A percentile compares a stretch with the other conserved stretches of the same genome.
Evolutionary conservation across 495 filamentous ascomycete species (phyloP).

Genomic region (Recurvomyces mirabilis): DNA sequence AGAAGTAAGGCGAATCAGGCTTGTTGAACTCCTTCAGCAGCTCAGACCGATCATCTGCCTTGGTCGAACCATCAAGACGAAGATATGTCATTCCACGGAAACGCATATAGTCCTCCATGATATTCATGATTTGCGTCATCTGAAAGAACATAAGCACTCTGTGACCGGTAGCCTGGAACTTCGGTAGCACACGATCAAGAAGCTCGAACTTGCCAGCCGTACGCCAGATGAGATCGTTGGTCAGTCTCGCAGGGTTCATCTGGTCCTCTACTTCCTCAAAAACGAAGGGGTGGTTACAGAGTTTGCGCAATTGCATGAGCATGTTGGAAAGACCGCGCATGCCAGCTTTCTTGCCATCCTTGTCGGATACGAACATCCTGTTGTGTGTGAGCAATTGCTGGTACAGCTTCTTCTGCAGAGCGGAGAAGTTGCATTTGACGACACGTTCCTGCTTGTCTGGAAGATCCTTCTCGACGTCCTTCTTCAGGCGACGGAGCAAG

Average conservation of each 20-base stretch:
- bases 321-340: conserved; percentile 97
- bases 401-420: conserved; percentile 84
- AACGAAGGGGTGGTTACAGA: conserved; percentile 98
- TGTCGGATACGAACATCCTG: conserved; percentile 85
- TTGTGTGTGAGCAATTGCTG: conserved; percentile 93
- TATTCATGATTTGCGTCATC: conserved; percentile 99
- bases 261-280: conserved; percentile 96
- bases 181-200: conserved; percentile 81
- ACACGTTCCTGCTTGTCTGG: conserved; percentile 98
- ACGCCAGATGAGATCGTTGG: conserved; percentile 90
- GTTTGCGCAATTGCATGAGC: conserved; percentile 98
- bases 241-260: conserved; percentile 79
- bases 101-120: conserved; percentile 97
- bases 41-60: conserved; percentile 92
- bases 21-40: conserved; percentile 82
- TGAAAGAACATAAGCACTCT: conserved; percentile 99
- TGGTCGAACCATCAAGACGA: conserved; percentile 89
- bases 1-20: conserved; percentile 82
- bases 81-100: conserved; percentile 72
- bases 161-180: conserved; percentile 80
- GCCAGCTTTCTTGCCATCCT: conserved; percentile 89
- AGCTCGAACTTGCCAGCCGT: conserved; percentile 96
- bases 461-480: conserved; percentile 96
- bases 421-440: conserved; percentile 96
- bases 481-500: conserved; percentile 95